Conservation (phyloP, 345 rosid genomes). For the Eucalyptus polyanthemos region DNA sequence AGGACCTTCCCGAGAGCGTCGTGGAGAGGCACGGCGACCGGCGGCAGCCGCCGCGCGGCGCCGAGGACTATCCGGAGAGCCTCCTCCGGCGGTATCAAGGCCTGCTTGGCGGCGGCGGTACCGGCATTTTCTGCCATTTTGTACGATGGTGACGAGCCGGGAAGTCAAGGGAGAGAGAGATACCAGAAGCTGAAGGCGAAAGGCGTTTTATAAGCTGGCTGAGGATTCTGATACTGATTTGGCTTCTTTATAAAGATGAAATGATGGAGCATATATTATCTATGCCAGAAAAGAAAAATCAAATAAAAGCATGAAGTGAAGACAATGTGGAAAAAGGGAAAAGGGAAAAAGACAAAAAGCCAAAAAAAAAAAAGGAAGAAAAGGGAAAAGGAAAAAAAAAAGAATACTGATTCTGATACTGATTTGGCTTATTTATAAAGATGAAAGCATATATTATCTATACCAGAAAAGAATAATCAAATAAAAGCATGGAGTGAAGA, state of each 20-base stretch:
- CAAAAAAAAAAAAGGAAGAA: no score
- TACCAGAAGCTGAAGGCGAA: no score
- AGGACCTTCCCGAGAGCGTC: slow-evolving; percentile 76
- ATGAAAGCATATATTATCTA: neutral
- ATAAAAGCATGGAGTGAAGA: neutral
- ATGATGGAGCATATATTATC: neutral
- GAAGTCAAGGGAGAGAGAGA: neutral
- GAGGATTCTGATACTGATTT: neutral
- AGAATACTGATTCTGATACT: neutral
- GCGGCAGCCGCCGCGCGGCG: slow-evolving; percentile 48
- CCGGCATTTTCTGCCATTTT: neutral
- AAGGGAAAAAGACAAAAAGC: neutral
- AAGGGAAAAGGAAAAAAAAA: no score
- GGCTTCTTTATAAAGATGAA: neutral
- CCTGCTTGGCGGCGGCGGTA: neutral
- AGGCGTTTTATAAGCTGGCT: neutral
- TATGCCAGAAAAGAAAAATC: neutral
- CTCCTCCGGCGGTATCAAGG: slow-evolving; percentile 52
- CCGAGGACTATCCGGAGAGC: slow-evolving; percentile 50
- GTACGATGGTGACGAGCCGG: neutral
- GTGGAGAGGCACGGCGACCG: slow-evolving; percentile 34
- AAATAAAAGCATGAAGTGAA: neutral
- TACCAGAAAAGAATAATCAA: neutral
- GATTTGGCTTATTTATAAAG: neutral
- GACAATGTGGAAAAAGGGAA: accelerated